Percentiles rank a stretch among this genome's conserved stretches.
Conservation (phyloP, 129 eudicot genomes). For the Artemisia argyi region DNA sequence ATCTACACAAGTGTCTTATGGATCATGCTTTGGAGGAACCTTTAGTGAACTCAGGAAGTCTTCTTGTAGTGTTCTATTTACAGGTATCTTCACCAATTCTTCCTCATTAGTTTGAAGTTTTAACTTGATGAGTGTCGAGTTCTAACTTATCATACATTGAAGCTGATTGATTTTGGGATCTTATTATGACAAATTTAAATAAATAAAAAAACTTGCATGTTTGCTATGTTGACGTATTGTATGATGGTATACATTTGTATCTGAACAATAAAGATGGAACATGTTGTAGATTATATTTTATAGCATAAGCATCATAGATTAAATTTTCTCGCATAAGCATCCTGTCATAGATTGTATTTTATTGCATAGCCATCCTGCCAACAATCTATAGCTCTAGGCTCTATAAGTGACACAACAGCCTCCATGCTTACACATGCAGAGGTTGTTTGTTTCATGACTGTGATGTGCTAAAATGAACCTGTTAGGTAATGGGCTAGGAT, state of each 20-base stretch:
- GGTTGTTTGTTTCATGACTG: not conserved
- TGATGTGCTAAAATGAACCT: not conserved
- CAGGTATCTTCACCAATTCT: slow-evolving; percentile 53
- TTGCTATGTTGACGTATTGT: not conserved
- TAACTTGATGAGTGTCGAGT: not conserved
- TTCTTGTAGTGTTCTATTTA: slow-evolving; percentile 87
- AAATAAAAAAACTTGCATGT: not conserved
- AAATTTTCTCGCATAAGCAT: too few species aligned
- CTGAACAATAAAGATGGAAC: not conserved
- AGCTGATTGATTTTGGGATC: not conserved
- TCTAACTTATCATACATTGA: not conserved
- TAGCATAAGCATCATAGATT: too few species aligned
- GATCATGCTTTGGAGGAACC: slow-evolving; percentile 71
- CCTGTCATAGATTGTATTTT: too few species aligned
- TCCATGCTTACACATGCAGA: not conserved
- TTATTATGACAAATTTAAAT: not conserved
- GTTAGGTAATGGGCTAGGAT: not conserved
- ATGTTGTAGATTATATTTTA: not conserved
- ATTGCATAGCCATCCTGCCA: too few species aligned
- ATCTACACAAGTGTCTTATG: slow-evolving; percentile 74
- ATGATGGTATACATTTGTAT: not conserved
- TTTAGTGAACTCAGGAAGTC: slow-evolving; percentile 68
- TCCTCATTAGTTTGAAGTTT: not conserved
- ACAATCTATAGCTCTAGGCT: too few species aligned
- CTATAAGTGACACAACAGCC: not conserved